Evolutionary conservation across 1,139 yeast species (phyloP), one percentile per base, ranked within the genome.

Genomic region (Yamadazyma kanchanaburiensis): DNA sequence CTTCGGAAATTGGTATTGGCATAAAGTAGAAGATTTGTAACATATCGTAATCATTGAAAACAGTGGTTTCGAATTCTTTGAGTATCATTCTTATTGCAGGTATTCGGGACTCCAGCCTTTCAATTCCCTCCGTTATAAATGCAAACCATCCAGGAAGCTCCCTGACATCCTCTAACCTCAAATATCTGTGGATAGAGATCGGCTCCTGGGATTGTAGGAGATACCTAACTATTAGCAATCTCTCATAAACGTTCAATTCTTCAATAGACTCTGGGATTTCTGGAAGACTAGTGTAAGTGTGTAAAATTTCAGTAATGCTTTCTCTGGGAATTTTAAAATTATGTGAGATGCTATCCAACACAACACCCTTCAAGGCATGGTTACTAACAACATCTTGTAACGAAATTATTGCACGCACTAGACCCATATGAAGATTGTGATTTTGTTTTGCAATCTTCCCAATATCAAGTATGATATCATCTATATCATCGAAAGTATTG

Each of bases 401-500:
- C 1, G 28, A 32, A 4, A 38, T 8, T 4, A 36, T 26, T 11
- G 40, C 29, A 19, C 45, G 48, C 37, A 51, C 43, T 2, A 55
- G 34, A 0, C 68, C 69, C 26, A 57, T 45, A 4, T 36, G 28
- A 9, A 37, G n/a, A 29, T 54, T 47, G 22, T 51, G 44, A 23
- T 39, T 40, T 6, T 39, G 42, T 15, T 35, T 33, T 14, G 58
- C 42, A 7, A 44, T 44, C 4, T 34, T 29, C 11, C 50, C 38
- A 5, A 61, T 43, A 12, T 49, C 32, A 12, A 58, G 68, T 17
- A 64, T 43, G 21, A 55, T 48, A 5, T 61, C 70, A 35, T 66
- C 72, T 12, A 66, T 40, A 32, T 65, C 73, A 11, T 50, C 49
- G 8, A 67, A 46, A 5, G 68, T 52, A 12, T 57, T 45, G 14